Percentiles rank a stretch among this genome's conserved stretches.
These are phyloP conservation scores for Xylaria cubensis DNA, from an alignment of 495 filamentous ascomycete species.

Conservation along the genomic window DNA sequence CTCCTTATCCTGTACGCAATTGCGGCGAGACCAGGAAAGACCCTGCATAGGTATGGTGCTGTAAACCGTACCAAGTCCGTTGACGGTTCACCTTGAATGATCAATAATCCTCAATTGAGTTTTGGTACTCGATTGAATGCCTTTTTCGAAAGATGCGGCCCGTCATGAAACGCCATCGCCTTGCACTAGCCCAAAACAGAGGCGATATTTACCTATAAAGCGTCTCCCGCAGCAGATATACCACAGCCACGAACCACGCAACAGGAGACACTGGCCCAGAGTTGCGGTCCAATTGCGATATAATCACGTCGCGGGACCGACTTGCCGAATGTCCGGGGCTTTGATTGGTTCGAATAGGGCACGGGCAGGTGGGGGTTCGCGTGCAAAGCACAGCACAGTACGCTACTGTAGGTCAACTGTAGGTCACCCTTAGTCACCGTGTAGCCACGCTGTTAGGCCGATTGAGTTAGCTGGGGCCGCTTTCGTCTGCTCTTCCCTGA, in stretches of 20 bases:
- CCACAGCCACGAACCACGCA: slow-evolving; percentile 1
- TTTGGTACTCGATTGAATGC: not conserved
- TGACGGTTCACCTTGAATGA: not conserved
- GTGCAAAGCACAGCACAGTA: slow-evolving; percentile 18
- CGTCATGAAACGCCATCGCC: not conserved
- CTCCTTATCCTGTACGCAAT: slow-evolving; percentile 13
- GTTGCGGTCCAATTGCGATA: slow-evolving; percentile 2
- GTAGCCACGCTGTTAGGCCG: not conserved
- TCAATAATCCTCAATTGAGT: not conserved
- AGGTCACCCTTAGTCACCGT: slow-evolving; percentile 9
- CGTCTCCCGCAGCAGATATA: not conserved
- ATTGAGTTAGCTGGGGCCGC: slow-evolving; percentile 7
- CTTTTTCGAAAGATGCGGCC: not conserved
- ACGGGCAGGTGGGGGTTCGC: not conserved
- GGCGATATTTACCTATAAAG: not conserved
- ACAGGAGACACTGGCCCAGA: not conserved
- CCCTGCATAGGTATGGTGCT: slow-evolving; percentile 5
- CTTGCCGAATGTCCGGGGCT: not conserved
- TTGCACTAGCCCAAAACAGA: not conserved
- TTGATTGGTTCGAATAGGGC: slow-evolving; percentile 3
- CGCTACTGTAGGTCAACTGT: slow-evolving; percentile 23
- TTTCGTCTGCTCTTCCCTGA: slow-evolving; percentile 18
- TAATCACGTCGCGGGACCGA: not conserved
- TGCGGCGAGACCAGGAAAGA: slow-evolving; percentile 10
- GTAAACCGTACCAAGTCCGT: not conserved